Evolutionary conservation across 2,329 filamentous ascomycete species (phyloP), one percentile per base, ranked within the genome.

Genomic region (Aspergillus sp.): DNA sequence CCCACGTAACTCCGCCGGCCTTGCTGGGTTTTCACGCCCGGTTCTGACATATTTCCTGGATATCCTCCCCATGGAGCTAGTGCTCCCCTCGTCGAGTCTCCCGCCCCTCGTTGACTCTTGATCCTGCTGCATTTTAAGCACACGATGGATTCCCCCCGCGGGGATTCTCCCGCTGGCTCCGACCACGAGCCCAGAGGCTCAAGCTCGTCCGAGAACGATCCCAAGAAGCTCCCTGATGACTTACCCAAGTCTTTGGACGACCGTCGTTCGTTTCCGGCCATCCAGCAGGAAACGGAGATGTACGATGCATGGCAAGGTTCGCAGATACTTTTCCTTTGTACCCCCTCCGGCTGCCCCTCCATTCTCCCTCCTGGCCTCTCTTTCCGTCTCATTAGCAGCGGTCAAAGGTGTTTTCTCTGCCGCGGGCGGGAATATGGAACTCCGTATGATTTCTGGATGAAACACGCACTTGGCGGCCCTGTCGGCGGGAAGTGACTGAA

Each of bases 271-370:
- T 84, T 89, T 35, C 84, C 87, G 4, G 81, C 80, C 47, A 86
- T 88, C 61, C 84, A 87, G 62, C 83, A 89, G 56, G 95, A 98
- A 80, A 96, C 93, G 41, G 95, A 98, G 80, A 91, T 97, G 79
- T 99, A 98, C 75, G 95, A 99, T 83, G 95, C 91, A 66, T 99
- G 95, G 95, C 92, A 98, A 87, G 93, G 93, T 89, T 74, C 72
- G 81, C 61, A 79, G 37, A 8, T 24, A 17, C 56, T 24, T 35
- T 48, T 48, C 6, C 14, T 12, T 46, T 44, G 14, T 37, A 8
- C 35, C 35, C 7, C 6, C 35, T 37, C 35, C 35, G 35, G 12
- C 35, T 37, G 35, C 15, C 15, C 35, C 15, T n/a, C 35, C 15
- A 4, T 37, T n/a, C 35, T 35, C 33, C 14, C 5, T 37, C 4